Conservation (phyloP, 805 yeast genomes). For the Blastobotrys attinorum region DNA sequence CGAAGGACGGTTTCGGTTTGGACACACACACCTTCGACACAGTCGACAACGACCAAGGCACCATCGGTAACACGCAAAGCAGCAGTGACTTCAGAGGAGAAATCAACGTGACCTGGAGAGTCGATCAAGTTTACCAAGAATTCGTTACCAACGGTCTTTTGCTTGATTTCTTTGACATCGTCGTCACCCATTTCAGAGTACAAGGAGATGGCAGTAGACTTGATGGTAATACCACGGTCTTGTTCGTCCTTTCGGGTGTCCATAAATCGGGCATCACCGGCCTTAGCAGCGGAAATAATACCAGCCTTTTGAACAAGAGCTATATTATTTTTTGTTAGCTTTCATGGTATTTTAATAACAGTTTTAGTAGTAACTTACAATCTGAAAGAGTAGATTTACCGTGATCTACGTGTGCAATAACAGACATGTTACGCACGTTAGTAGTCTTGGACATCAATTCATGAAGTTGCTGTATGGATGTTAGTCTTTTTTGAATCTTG, state of each 20-base stretch:
- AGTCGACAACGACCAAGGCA: constrained; percentile 98
- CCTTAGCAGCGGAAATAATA: constrained; percentile 98
- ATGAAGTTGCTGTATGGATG: no score
- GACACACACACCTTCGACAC: constrained; percentile 99
- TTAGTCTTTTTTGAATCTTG: no score
- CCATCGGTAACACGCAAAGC: constrained; percentile 99
- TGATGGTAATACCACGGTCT: constrained; percentile 99
- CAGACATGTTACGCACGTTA: constrained; percentile 99
- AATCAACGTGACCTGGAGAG: constrained; percentile 99
- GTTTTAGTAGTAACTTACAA: no score
- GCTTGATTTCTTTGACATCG: constrained; percentile 81
- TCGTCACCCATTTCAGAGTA: constrained; percentile 82
- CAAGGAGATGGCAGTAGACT: constrained; percentile 97
- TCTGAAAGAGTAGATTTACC: constrained; percentile 99
- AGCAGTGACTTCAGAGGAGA: constrained; percentile 99
- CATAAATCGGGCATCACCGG: constrained; percentile 99
- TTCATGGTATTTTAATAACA: no score
- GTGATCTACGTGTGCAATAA: constrained; percentile 99
- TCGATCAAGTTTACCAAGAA: constrained; percentile 97
- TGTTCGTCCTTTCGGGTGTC: constrained; percentile 99
- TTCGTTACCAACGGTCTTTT: constrained; percentile 84
- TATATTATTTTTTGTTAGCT: no score
- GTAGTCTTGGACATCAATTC: constrained; percentile 99
- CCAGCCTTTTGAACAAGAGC: constrained; percentile 99
- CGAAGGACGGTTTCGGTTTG: constrained; percentile 99